Evolutionary conservation across 805 yeast species (phyloP), one percentile per base, ranked within the genome.

Genomic region (Saccharomyces mikatae): DNA sequence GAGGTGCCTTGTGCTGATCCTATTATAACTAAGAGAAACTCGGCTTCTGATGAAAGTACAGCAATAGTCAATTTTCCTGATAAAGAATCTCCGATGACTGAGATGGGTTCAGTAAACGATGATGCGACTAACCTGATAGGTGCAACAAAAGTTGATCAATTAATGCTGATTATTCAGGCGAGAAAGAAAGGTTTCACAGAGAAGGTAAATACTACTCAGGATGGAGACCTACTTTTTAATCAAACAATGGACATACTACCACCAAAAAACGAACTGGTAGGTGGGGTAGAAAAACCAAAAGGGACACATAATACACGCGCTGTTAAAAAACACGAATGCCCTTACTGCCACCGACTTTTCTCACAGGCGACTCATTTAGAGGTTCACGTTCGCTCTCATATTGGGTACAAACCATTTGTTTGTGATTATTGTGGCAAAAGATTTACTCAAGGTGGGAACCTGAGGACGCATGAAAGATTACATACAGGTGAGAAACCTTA

Each of bases 401-500:
- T 89, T 63, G 96, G 96, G 0, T 80, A 80, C 58, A 86, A 89
- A 64, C 96, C 96, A 9, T 89, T 83, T 67, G 83, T 79, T 62
- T 90, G 97, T 68, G 77, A 79, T 22, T 85, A 74, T 62, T 90
- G 96, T 72, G 85, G 82, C 14, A 89, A 89, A 68, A 71, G 86
- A 52, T 89, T 89, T 61, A 88, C 96, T 0, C 97, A 89, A 68
- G 92, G 96, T 48, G 96, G 96, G 24, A 89, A 89, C 69, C 73
- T 90, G 60, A 72, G 96, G 53, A 90, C 97, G 0, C 97, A 90
- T 72, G 74, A 83, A 63, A 74, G 96, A 58, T 74, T 89, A 32
- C 97, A 89, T 64, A 89, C 97, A 0, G 97, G 97, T 28, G 96
- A 91, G 63, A 87, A 87, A 66, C 98, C 97, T 3, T 91, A 85